Conservation (phyloP, 371 early-diverging fungal genomes). For the Batrachochytrium dendrobatidis region DNA sequence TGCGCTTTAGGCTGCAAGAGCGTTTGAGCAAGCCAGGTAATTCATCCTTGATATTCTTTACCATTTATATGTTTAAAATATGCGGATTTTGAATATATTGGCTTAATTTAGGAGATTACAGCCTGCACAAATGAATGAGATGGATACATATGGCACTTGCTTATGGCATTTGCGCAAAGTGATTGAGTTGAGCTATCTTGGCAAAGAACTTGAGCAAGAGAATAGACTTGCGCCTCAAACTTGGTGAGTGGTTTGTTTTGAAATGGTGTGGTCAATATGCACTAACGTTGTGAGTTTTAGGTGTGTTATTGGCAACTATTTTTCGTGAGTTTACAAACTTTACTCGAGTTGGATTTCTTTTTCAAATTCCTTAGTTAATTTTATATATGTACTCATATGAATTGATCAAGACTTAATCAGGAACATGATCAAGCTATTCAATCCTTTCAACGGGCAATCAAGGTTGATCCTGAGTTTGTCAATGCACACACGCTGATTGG, state of each 20-base stretch:
- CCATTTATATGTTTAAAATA: background rate
- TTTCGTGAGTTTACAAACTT: constrained; percentile 9
- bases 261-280: background rate
- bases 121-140: constrained; percentile 53
- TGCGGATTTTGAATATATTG: background rate
- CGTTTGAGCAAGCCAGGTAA: constrained; percentile 12
- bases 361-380: too few species aligned
- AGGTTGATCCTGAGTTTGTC: constrained; percentile 55
- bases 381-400: too few species aligned
- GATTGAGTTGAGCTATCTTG: constrained; percentile 56
- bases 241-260: constrained; percentile 38
- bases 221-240: constrained; percentile 60
- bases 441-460: constrained; percentile 65
- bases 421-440: constrained; percentile 66
- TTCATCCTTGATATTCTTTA: background rate
- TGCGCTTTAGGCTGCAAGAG: background rate
- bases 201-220: constrained; percentile 53
- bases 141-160: constrained; percentile 68
- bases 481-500: constrained; percentile 76
- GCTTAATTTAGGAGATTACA: constrained; percentile 45
- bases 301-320: constrained; percentile 23
- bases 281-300: constrained; percentile 6
- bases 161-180: constrained; percentile 69
- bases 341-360: too few species aligned
- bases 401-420: constrained; percentile 51